phyloP scores from a whole-genome alignment of 371 early-diverging fungal genomes.

The Rhizopus arrhizus region DNA sequence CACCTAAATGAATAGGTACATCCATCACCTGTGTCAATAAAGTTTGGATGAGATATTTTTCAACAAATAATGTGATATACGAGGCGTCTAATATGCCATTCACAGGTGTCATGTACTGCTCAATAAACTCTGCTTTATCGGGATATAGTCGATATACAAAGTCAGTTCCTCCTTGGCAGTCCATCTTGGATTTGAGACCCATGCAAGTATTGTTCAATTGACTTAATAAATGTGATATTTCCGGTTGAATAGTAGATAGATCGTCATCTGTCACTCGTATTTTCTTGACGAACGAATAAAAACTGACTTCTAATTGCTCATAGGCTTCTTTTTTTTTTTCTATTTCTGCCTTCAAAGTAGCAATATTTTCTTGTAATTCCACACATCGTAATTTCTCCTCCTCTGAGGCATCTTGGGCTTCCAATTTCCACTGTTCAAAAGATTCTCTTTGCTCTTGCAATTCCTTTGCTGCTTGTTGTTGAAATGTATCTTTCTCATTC shows the following conservation, averaged over 20 bases:
- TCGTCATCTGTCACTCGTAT: constrained; percentile 58
- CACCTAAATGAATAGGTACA: constrained; percentile 46
- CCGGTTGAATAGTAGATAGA: constrained; percentile 50
- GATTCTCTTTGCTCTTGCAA: constrained; percentile 22
- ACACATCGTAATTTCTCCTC: constrained; percentile 26
- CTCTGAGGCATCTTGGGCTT: constrained; percentile 21
- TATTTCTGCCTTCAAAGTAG: constrained; percentile 24
- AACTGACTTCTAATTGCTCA: constrained; percentile 40
- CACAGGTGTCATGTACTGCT: constrained; percentile 17
- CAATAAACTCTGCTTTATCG: constrained; percentile 20
- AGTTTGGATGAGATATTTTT: constrained; percentile 39
- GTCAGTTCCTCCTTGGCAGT: constrained; percentile 35
- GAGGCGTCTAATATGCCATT: constrained; percentile 35
- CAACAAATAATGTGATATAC: constrained; percentile 44
- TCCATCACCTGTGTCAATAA: constrained; percentile 31
- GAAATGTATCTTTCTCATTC: constrained; percentile 34
- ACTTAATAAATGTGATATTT: constrained; percentile 42
- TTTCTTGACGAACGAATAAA: constrained; percentile 43
- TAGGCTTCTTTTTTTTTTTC: constrained; percentile 43
- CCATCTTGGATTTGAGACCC: constrained; percentile 42
- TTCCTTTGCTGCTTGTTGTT: constrained; percentile 29
- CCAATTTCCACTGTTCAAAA: constrained; percentile 20
- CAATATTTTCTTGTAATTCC: constrained; percentile 29
- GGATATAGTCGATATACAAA: constrained; percentile 24
- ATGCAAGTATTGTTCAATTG: constrained; percentile 49